Percentiles rank a stretch among this genome's conserved stretches.
Evolutionary conservation across 192 early-diverging fungal genomes (phyloP).

Genomic region (Gigaspora rosea): DNA sequence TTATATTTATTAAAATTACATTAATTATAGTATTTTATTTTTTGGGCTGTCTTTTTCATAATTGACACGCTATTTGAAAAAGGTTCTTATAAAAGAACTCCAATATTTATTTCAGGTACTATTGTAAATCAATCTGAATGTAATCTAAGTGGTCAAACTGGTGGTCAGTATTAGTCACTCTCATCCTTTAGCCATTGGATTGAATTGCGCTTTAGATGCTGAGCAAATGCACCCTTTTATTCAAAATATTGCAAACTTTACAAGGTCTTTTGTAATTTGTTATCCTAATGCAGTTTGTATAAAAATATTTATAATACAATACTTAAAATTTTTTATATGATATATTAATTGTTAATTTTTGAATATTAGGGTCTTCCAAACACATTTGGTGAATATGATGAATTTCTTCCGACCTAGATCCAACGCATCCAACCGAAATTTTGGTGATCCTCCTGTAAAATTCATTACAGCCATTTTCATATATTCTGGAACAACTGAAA

Average conservation of each 20-base stretch:
- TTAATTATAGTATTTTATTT: not conserved
- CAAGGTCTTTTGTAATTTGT: constrained; percentile 83
- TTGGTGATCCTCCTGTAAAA: too few relatives aligned
- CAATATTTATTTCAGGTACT: constrained; percentile 84
- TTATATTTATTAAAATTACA: not conserved
- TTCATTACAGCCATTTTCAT: too few relatives aligned
- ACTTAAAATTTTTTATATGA: not conserved
- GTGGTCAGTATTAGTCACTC: constrained; percentile 81
- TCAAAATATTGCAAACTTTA: constrained; percentile 83
- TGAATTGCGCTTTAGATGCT: constrained; percentile 87
- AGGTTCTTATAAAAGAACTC: constrained; percentile 62
- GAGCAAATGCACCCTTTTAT: constrained; percentile 96
- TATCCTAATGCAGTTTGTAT: constrained; percentile 94
- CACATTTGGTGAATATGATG: constrained; percentile 96
- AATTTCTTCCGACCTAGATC: too few relatives aligned
- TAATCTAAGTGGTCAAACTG: constrained; percentile 95
- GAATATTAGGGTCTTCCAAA: constrained; percentile 82
- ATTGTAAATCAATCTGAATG: constrained; percentile 97
- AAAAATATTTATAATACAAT: too few relatives aligned
- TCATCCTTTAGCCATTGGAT: constrained; percentile 86
- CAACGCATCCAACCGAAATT: too few relatives aligned
- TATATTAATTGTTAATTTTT: too few relatives aligned
- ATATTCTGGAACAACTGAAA: too few relatives aligned
- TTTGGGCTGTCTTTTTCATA: constrained; percentile 85
- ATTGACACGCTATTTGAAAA: constrained; percentile 84